Evolutionary conservation across 1,284 basidiomycete genomes (phyloP), one percentile per base, ranked within the genome.

Genomic region (Laetiporus sulphureus): DNA sequence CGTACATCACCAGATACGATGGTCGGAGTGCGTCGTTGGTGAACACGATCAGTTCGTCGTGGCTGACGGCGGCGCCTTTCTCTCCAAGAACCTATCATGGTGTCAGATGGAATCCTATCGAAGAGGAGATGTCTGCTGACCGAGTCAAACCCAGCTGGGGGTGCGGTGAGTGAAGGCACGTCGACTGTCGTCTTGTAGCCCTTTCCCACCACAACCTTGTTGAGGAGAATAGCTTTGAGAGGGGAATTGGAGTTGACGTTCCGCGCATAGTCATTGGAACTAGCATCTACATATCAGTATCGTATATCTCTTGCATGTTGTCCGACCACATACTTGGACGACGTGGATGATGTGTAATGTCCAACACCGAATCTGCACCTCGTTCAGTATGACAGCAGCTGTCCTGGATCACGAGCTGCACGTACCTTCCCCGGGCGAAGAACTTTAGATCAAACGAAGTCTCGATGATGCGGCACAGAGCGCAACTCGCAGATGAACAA

Each of bases 171-270:
- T 5, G 57, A 61, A 4, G 69, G 66, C 44, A 69, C 72, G 48
- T 79, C 73, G 21, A 75, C 68, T n/a, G 68, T 66, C 60, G 79
- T 62, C 57, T 79, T 81, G 48, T 68, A 76, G 3, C 79, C 79
- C 50, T 73, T 76, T 19, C 80, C 80, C n/a, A 80, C 78, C 11
- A 80, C 64, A 11, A 82, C 79, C 53, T 79, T 80, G 60, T 80
- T 82, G 40, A 83, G 60, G 10, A 83, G 65, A 23, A 83, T 78
- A 0, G 74, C 75, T 51, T 80, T 82, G 41, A 73, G 59, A 10
- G 58, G 53, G 0, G 77, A 79, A n/a, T n/a, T n/a, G 47, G 64
- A 68, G 36, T 67, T 64, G 4, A 34, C 20, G 46, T 80, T 82
- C 32, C 60, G 64, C 13, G 77, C 75, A 52, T 82, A 83, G 54